Evolutionary conservation across 306 rosid species (phyloP).

Genomic region (Cicer bijugum): DNA sequence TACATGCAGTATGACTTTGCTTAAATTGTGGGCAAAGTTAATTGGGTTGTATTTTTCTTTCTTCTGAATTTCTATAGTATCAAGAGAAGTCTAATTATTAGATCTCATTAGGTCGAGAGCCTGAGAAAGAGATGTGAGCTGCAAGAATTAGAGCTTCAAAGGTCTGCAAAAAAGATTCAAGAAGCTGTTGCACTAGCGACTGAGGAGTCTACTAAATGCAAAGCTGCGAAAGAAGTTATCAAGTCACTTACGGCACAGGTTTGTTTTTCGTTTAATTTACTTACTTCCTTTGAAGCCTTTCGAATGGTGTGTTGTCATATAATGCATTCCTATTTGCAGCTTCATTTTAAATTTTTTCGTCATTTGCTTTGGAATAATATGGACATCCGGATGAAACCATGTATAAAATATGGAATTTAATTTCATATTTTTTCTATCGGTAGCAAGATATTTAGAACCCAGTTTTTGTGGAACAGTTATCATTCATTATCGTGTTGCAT

Average conservation of each 20-base stretch:
- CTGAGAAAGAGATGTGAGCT: constrained; percentile 75
- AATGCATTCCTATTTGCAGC: constrained; percentile 21
- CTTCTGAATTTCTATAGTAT: constrained; percentile 2
- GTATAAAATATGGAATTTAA: constrained; percentile 15
- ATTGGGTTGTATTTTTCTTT: background rate
- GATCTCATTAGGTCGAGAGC: constrained; percentile 72
- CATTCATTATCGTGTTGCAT: constrained; percentile 18
- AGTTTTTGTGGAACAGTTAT: constrained; percentile 5
- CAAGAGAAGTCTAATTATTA: constrained; percentile 38
- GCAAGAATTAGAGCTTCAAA: constrained; percentile 86
- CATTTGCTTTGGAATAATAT: constrained; percentile 12
- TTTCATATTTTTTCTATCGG: background rate
- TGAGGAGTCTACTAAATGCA: constrained; percentile 83
- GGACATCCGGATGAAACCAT: background rate
- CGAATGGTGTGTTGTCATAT: constrained; percentile 28
- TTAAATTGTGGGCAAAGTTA: constrained; percentile 20
- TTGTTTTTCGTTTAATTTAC: constrained; percentile 36
- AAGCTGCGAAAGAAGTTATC: constrained; percentile 94
- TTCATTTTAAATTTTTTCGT: background rate
- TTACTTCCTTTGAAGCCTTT: constrained; percentile 38
- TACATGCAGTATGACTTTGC: constrained; percentile 8
- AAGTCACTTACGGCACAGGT: constrained; percentile 95
- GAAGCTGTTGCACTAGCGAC: constrained; percentile 81
- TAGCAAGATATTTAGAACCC: background rate
- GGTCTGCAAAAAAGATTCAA: constrained; percentile 75